phyloP scores from a whole-genome alignment of 2,329 filamentous ascomycete genomes.

The Dendryphion nanum region DNA sequence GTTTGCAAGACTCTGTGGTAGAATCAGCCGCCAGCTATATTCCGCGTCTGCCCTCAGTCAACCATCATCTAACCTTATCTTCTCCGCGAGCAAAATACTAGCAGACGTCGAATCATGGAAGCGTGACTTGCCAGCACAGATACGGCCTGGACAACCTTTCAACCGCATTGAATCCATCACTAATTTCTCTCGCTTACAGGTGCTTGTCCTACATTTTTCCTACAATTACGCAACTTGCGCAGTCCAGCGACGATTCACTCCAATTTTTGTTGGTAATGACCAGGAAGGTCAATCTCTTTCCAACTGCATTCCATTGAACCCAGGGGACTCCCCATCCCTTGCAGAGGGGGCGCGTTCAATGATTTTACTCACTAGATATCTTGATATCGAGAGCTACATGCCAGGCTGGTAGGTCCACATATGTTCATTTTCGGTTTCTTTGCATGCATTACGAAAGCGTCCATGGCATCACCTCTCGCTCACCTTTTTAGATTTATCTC shows the following conservation, averaged over 20 bases:
- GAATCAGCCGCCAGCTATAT: neutral
- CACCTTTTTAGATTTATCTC: too few relatives aligned
- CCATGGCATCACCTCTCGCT: neutral
- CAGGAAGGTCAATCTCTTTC: neutral
- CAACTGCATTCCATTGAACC: constrained; percentile 1
- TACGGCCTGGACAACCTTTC: neutral
- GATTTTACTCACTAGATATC: neutral
- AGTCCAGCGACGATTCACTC: neutral
- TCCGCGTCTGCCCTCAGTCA: neutral
- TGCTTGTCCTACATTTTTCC: constrained; percentile 1
- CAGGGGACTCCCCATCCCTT: neutral
- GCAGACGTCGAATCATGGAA: neutral
- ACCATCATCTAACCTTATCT: neutral
- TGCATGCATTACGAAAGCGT: neutral
- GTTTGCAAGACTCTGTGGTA: constrained; percentile 1
- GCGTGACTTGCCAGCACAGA: neutral
- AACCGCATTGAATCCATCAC: neutral
- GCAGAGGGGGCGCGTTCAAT: neutral
- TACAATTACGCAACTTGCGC: constrained; percentile 1
- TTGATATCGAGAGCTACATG: constrained; percentile 1
- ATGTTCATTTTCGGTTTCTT: neutral
- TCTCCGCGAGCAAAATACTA: neutral
- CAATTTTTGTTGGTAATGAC: neutral
- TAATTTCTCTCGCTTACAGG: constrained; percentile 1
- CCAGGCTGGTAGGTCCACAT: neutral